Evolutionary conservation across 306 rosid species (phyloP).

Genomic region (Inga oerstediana): DNA sequence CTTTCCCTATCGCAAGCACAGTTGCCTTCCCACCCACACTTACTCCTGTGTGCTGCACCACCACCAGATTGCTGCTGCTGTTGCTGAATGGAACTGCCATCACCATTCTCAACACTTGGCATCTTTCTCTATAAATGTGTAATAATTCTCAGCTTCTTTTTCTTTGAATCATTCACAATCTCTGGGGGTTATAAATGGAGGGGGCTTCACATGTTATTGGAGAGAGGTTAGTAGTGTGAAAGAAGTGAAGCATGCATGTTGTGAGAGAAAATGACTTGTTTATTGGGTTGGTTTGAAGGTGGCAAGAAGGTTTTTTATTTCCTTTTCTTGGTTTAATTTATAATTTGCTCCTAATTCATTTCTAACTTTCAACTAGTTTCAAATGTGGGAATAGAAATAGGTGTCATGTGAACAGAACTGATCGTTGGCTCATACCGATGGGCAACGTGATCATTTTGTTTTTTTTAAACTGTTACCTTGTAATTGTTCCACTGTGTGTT

Average conservation of each 20-base stretch:
- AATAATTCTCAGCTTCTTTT: background rate
- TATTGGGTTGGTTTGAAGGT: constrained; percentile 47
- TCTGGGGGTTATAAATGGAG: constrained; percentile 45
- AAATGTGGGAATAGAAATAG: background rate
- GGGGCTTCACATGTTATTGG: constrained; percentile 41
- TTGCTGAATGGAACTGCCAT: constrained; percentile 30
- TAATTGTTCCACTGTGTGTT: no score
- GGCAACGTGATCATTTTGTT: background rate
- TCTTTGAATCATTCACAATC: constrained; percentile 25
- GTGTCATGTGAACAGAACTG: background rate
- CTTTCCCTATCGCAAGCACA: constrained; percentile 85
- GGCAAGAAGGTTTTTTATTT: constrained; percentile 36
- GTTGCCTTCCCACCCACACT: constrained; percentile 71
- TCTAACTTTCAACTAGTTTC: constrained; percentile 34
- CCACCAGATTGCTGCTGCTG: background rate
- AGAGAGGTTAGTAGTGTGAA: constrained; percentile 73
- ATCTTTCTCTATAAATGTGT: constrained; percentile 29
- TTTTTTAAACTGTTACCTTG: no score
- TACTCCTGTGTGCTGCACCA: constrained; percentile 25
- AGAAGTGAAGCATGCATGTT: constrained; percentile 54
- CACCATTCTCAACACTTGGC: constrained; percentile 46
- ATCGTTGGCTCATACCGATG: background rate
- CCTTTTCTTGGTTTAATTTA: constrained; percentile 22
- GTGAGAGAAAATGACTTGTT: constrained; percentile 36
- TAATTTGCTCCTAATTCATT: constrained; percentile 26